These are phyloP conservation scores for Primulina tabacum DNA, from an alignment of 257 asterid species.

Conservation along the genomic window DNA sequence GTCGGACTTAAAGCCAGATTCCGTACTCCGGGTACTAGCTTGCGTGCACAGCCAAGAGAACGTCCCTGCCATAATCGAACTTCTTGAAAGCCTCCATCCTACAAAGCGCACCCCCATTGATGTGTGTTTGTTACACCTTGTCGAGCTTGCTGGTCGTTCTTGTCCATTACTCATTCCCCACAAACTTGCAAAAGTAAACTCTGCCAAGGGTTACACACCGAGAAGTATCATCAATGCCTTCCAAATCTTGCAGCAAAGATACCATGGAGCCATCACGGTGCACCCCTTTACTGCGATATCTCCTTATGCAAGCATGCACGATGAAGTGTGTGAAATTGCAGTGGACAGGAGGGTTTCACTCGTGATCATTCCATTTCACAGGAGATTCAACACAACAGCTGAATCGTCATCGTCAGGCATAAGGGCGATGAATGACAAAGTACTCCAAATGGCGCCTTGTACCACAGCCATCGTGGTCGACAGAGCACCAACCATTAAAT, in stretches of 20 bases:
- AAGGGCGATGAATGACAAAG: slow-evolving; percentile 22
- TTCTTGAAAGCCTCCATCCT: slow-evolving; percentile 36
- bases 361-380: slow-evolving; percentile 33
- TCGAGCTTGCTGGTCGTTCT: slow-evolving; percentile 34
- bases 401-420: slow-evolving; percentile 16
- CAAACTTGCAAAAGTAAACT: slow-evolving; percentile 24
- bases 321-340: slow-evolving; percentile 34
- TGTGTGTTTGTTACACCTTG: slow-evolving; percentile 34
- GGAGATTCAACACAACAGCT: slow-evolving; percentile 5
- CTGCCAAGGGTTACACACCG: slow-evolving; percentile 25
- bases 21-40: slow-evolving; percentile 30
- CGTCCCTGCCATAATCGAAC: slow-evolving; percentile 27
- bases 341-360: slow-evolving; percentile 28
- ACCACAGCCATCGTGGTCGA: slow-evolving; percentile 31
- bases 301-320: slow-evolving; percentile 31
- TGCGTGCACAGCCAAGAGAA: slow-evolving; percentile 40
- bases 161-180: slow-evolving; percentile 39
- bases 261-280: slow-evolving; percentile 18
- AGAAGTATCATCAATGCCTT: slow-evolving; percentile 38
- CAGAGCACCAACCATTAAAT: slow-evolving; percentile 8
- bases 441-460: slow-evolving; percentile 35
- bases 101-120: slow-evolving; percentile 23
- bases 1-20: slow-evolving; percentile 26
- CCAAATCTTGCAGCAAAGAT: slow-evolving; percentile 25
- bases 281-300: slow-evolving; percentile 37